Evolutionary conservation across 345 rosid species (phyloP).

Genomic region (Eucalyptus polybractea): DNA sequence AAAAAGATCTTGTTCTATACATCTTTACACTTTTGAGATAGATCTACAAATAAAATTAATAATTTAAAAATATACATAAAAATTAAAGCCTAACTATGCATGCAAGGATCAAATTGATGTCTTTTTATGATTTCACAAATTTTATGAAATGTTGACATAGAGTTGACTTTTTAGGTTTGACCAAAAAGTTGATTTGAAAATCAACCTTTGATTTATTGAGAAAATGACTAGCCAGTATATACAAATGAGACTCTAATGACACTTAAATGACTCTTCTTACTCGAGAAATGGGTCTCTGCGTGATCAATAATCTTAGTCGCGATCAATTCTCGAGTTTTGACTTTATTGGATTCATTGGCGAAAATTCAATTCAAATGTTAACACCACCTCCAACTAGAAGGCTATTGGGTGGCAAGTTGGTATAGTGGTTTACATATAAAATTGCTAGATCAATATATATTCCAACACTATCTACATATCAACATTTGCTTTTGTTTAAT

Average conservation of each 20-base stretch:
- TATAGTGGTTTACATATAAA: not conserved
- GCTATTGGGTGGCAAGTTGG: not conserved
- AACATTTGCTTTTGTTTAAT: not conserved
- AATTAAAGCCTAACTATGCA: not conserved
- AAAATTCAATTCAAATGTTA: too few species aligned
- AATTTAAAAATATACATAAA: too few species aligned
- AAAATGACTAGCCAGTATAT: too few species aligned
- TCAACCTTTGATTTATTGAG: not conserved
- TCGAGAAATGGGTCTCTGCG: not conserved
- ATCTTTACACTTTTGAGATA: not conserved
- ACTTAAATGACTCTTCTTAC: not conserved
- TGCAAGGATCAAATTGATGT: not conserved
- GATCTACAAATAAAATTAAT: not conserved
- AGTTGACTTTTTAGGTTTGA: not conserved
- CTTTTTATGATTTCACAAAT: not conserved
- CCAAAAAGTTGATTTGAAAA: not conserved
- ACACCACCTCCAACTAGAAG: not conserved
- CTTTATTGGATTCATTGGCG: not conserved
- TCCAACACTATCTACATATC: not conserved
- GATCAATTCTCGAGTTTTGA: not conserved
- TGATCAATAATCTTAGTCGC: not conserved
- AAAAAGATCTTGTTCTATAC: not conserved
- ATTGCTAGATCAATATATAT: too few species aligned
- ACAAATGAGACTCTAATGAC: too few species aligned
- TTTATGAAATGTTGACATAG: too few species aligned